phyloP scores from a whole-genome alignment of 129 eudicot species.

The Flaveria linearis region DNA sequence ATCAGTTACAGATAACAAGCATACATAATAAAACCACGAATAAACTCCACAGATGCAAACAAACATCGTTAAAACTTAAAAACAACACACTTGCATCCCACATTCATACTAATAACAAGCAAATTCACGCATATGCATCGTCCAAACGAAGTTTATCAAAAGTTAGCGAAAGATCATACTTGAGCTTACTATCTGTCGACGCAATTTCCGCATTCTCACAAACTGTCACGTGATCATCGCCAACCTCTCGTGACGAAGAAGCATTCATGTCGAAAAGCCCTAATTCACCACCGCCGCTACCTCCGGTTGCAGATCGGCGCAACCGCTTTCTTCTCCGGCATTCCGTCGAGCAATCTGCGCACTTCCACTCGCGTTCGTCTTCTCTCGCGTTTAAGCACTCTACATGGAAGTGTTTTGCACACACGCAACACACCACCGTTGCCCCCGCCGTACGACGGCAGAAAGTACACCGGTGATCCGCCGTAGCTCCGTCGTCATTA shows the following conservation, averaged over 20 bases:
- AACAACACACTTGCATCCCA: slow-evolving; percentile 5
- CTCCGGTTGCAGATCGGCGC: slow-evolving; percentile 16
- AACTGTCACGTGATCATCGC: slow-evolving; percentile 30
- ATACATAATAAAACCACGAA: not conserved
- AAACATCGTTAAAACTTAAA: not conserved
- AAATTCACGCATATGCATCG: slow-evolving; percentile 15
- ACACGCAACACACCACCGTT: slow-evolving; percentile 29
- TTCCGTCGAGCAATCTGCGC: slow-evolving; percentile 35
- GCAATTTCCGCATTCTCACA: slow-evolving; percentile 23
- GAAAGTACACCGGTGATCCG: slow-evolving; percentile 17
- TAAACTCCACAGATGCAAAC: slow-evolving; percentile 1
- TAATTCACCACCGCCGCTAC: slow-evolving; percentile 26
- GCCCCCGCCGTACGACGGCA: slow-evolving; percentile 23
- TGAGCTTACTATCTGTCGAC: not conserved
- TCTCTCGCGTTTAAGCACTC: slow-evolving; percentile 21
- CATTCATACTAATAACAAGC: not conserved
- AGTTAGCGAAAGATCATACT: slow-evolving; percentile 28
- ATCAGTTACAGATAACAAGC: not conserved
- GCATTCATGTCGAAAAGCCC: slow-evolving; percentile 34
- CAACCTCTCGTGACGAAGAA: slow-evolving; percentile 25
- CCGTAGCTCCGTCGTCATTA: slow-evolving; percentile 22
- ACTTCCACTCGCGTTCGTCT: slow-evolving; percentile 33
- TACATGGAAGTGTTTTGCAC: slow-evolving; percentile 33
- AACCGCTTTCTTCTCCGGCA: slow-evolving; percentile 20
- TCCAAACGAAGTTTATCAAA: slow-evolving; percentile 18